Evolutionary conservation across 805 yeast genomes (phyloP), one percentile per base, ranked within the genome.

Genomic region (Yarrowia yakushimensis): DNA sequence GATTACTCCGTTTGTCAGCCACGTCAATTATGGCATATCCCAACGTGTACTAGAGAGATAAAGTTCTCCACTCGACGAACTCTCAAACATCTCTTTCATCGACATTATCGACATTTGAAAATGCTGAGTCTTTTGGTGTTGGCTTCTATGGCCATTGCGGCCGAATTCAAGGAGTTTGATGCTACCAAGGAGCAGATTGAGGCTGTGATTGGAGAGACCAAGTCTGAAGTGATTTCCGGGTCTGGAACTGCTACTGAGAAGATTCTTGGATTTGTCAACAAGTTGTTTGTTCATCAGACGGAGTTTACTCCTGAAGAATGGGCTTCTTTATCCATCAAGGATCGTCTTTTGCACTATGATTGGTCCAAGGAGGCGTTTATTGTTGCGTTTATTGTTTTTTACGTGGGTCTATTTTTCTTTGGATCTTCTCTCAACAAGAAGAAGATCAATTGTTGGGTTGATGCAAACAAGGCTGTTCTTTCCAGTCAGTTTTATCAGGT

Each of bases 311-410:
- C 62, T 8, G 86, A 83, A 42, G 86, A 85, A 66, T 81, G 89
- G 72, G 78, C 79, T 36, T 77, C 75, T 6, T 76, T 90, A 83
- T 75, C 87, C 1, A 23, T 90, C 57, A 45, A 76, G 54, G 80
- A 86, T 68, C 84, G 97, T 69, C 62, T 88, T 41, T 67, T 69
- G 64, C 67, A 76, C 28, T 85, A 87, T 73, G 85, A 88, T 74
- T 94, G 97, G 97, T 78, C 78, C 45, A 79, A 87, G 70, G 99
- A 93, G 77, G 37, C 78, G 28, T 68, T 81, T 64, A 83, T 90
- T 23, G 22, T 86, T 15, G 78, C 76, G 12, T 72, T 86, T 64
- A 79, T 88, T 54, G 66, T 76, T 0, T 73, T 73, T 2, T 84
- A 87, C 67, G 75, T 82, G 20, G 63, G 77, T 0, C 71, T 83